Percentiles rank a stretch among this genome's conserved stretches.
Evolutionary conservation across 306 rosid genomes (phyloP).

Genomic region (Canavalia ensiformis): DNA sequence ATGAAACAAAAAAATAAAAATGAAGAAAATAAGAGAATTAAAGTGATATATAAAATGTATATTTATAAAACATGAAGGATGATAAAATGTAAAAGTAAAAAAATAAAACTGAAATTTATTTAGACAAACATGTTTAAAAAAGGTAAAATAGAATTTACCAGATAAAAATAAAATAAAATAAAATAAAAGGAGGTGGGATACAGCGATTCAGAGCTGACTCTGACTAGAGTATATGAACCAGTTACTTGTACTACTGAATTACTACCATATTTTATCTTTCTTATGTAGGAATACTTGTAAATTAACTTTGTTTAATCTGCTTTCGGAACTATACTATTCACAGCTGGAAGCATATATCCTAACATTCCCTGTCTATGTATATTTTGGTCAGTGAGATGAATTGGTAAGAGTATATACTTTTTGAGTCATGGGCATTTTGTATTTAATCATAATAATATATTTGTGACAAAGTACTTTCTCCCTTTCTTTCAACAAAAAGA

Average conservation of each 20-base stretch:
- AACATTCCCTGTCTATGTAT: conserved; percentile 43
- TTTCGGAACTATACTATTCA: conserved; percentile 35
- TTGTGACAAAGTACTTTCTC: conserved; percentile 42
- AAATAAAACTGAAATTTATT: neutral
- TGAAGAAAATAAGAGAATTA: conserved; percentile 12
- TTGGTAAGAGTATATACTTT: conserved; percentile 27
- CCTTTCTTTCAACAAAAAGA: conserved; percentile 48
- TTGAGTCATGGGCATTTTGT: conserved; percentile 52
- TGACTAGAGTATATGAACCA: conserved; percentile 15
- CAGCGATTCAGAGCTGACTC: conserved; percentile 49
- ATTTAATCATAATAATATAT: conserved; percentile 33
- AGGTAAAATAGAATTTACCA: conserved; percentile 9
- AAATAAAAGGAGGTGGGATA: conserved; percentile 46
- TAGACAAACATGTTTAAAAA: neutral
- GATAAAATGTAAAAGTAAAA: neutral
- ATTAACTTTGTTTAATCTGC: conserved; percentile 30
- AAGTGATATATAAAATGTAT: neutral
- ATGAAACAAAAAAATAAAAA: conserved; percentile 23
- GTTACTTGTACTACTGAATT: conserved; percentile 41
- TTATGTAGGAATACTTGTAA: neutral
- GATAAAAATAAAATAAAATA: neutral
- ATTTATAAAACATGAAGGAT: neutral
- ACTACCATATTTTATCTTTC: conserved; percentile 34
- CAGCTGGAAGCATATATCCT: conserved; percentile 33
- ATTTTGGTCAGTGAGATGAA: conserved; percentile 37